Conservation (phyloP, 495 filamentous ascomycete species). For the Cetradonia linearis region DNA sequence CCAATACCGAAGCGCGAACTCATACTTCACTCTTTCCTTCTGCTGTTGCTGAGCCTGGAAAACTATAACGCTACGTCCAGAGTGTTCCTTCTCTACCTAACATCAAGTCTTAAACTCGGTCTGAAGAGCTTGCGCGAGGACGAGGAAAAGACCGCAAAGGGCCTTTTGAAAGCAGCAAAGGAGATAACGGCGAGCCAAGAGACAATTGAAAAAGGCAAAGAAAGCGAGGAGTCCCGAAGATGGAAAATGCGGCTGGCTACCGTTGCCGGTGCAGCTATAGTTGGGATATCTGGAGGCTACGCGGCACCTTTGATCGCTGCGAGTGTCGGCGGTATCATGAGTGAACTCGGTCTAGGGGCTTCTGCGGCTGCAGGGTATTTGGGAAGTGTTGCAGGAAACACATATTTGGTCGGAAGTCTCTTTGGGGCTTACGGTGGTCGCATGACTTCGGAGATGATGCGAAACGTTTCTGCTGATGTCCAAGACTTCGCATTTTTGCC, state of each 20-base stretch:
- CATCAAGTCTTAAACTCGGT: conserved; percentile 57
- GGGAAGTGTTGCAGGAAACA: conserved; percentile 65
- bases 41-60: conserved; percentile 70
- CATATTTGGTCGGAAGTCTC: conserved; percentile 66
- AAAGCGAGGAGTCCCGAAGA: conserved; percentile 51
- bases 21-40: conserved; percentile 52
- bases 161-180: conserved; percentile 61
- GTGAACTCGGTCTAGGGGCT: conserved; percentile 67
- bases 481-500: conserved; percentile 85
- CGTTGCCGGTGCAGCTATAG: conserved; percentile 65
- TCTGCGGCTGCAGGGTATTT: conserved; percentile 71
- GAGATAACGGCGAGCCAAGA: conserved; percentile 60
- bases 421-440: conserved; percentile 85
- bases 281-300: conserved; percentile 72
- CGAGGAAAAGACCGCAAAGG: conserved; percentile 64
- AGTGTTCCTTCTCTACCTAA: conserved; percentile 58
- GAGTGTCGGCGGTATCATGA: conserved; percentile 72
- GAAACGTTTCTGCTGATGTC: conserved; percentile 75
- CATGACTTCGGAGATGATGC: conserved; percentile 80
- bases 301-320: conserved; percentile 75
- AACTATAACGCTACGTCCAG: conserved; percentile 69
- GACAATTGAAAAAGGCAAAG: conserved; percentile 54
- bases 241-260: conserved; percentile 79
- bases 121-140: conserved; percentile 55
- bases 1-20: conserved; percentile 36